Evolutionary conservation across 2,329 filamentous ascomycete genomes (phyloP).

Genomic region (Ramularia endophylla): DNA sequence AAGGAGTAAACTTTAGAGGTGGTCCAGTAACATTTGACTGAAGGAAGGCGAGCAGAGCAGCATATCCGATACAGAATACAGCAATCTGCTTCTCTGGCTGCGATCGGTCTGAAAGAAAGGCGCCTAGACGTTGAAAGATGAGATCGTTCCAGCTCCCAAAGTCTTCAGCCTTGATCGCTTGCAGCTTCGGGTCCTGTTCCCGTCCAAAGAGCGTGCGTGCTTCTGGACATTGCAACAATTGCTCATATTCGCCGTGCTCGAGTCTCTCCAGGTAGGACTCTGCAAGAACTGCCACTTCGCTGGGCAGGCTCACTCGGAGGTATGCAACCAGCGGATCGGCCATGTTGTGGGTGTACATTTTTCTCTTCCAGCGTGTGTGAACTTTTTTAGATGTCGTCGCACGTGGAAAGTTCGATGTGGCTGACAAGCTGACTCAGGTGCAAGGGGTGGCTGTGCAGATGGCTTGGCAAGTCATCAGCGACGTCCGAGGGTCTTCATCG

Average conservation of each 20-base stretch:
- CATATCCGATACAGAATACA: conserved; percentile 55
- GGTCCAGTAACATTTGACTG: conserved; percentile 87
- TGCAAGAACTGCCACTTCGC: conserved; percentile 36
- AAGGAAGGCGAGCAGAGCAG: conserved; percentile 70
- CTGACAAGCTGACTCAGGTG: too few relatives aligned
- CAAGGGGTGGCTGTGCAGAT: too few relatives aligned
- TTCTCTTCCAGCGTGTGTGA: too few relatives aligned
- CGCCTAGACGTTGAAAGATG: conserved; percentile 38
- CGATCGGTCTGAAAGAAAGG: conserved; percentile 33
- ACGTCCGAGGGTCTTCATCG: too few relatives aligned
- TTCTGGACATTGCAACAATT: conserved; percentile 34
- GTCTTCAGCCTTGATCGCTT: conserved; percentile 28
- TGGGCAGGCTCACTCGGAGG: conserved; percentile 36
- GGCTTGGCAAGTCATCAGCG: too few relatives aligned
- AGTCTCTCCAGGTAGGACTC: conserved; percentile 34
- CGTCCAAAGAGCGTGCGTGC: conserved; percentile 39
- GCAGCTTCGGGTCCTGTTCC: conserved; percentile 29
- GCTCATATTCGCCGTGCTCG: conserved; percentile 39
- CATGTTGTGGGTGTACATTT: too few relatives aligned
- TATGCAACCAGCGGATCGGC: conserved; percentile 38
- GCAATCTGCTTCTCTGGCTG: conserved; percentile 36
- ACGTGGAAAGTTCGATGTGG: too few relatives aligned
- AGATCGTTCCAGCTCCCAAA: conserved; percentile 41
- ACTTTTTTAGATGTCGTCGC: too few relatives aligned
- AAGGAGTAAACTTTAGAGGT: conserved; percentile 56